Percentiles rank a stretch among this genome's conserved stretches.
Evolutionary conservation across 768 basidiomycete genomes (phyloP).

Genomic region (Filobasidium floriforme): DNA sequence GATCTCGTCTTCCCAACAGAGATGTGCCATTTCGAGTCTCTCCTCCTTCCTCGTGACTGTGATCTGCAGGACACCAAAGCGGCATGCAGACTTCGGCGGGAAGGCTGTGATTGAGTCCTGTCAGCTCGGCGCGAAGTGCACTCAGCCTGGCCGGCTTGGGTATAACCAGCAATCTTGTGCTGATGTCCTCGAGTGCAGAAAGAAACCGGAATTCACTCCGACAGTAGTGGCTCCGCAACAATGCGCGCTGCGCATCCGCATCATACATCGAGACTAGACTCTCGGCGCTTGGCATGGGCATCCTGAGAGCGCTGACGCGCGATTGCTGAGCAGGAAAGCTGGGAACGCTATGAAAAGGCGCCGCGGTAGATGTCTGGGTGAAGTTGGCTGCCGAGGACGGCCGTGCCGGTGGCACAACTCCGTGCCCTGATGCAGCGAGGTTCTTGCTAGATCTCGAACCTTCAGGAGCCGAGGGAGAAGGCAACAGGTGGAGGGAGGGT

Average conservation of each 20-base stretch:
- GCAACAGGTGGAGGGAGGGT: constrained; percentile 8
- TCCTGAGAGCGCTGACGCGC: background rate
- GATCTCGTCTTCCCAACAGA: constrained; percentile 53
- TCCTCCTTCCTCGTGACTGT: constrained; percentile 45
- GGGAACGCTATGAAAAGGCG: constrained; percentile 12
- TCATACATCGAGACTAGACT: constrained; percentile 64
- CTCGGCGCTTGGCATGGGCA: constrained; percentile 35
- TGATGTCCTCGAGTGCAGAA: constrained; percentile 81
- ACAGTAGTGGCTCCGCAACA: constrained; percentile 79
- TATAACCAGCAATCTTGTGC: constrained; percentile 79
- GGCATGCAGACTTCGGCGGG: constrained; percentile 76
- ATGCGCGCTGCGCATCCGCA: constrained; percentile 57
- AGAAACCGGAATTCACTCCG: constrained; percentile 87
- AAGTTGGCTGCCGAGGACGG: constrained; percentile 13
- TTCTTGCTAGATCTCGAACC: too few species aligned
- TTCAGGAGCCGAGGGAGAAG: constrained; percentile 9
- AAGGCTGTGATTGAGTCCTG: constrained; percentile 86
- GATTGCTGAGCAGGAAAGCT: background rate
- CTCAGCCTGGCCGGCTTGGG: constrained; percentile 91
- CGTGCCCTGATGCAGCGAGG: background rate
- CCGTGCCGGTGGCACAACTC: background rate
- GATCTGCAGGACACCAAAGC: constrained; percentile 47
- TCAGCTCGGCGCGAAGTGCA: constrained; percentile 91
- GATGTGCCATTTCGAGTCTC: constrained; percentile 45
- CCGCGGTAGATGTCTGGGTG: constrained; percentile 6